Conservation (phyloP, 139 green algal species). For the Deuterostichococcus epilithicus region DNA sequence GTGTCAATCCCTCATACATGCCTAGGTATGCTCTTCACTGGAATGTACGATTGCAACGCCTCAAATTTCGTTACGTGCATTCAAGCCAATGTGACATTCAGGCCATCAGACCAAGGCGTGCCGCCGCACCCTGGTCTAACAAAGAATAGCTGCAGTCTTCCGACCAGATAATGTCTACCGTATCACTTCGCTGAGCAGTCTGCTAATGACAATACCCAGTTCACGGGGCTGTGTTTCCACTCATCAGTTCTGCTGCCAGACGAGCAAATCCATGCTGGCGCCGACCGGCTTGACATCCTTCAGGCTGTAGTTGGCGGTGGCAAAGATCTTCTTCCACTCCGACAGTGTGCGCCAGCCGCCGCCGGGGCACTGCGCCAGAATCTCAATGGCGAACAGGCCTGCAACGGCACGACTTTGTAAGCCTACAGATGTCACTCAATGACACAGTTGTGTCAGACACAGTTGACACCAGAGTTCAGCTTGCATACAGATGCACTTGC, state of each 20-base stretch:
- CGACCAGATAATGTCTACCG: too few species aligned
- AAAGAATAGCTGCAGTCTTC: too few species aligned
- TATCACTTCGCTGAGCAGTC: too few species aligned
- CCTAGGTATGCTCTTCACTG: too few species aligned
- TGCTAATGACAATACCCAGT: too few species aligned
- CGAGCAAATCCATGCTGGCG: constrained; percentile 19
- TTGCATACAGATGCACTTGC: neutral
- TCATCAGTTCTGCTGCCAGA: neutral
- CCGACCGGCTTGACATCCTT: constrained; percentile 42
- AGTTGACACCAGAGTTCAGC: neutral
- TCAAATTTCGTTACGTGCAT: too few species aligned
- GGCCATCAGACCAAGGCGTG: too few species aligned
- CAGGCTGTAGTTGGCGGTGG: constrained; percentile 29
- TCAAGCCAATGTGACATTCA: too few species aligned
- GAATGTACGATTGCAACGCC: too few species aligned
- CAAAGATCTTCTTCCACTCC: constrained; percentile 32
- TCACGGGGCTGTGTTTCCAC: too few species aligned
- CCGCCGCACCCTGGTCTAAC: too few species aligned
- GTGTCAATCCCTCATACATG: too few species aligned
- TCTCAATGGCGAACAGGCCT: constrained; percentile 31
- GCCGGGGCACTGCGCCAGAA: constrained; percentile 29
- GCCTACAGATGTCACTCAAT: neutral
- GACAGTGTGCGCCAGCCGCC: constrained; percentile 22
- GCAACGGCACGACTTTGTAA: neutral
- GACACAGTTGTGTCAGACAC: neutral